Conservation (phyloP, 2,329 filamentous ascomycete species). For the Penicillium corylophilum region DNA sequence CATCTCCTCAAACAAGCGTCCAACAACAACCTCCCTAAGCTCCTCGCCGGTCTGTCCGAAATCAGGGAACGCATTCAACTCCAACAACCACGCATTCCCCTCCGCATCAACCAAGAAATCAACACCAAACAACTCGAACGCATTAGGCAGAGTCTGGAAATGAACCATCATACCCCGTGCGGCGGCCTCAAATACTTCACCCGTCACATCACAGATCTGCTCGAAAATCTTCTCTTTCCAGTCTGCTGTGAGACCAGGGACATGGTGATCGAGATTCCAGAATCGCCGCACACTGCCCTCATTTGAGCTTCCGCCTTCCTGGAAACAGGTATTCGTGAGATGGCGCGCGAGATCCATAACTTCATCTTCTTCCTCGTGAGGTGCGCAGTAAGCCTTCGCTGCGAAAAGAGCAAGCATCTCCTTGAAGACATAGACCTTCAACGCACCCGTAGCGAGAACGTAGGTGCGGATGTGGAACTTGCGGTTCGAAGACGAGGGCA, state of each 20-base stretch:
- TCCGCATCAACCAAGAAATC: constrained; percentile 78
- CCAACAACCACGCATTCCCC: constrained; percentile 71
- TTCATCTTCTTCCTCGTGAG: constrained; percentile 47
- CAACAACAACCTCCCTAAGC: constrained; percentile 65
- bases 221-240: constrained; percentile 65
- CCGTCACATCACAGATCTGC: constrained; percentile 73
- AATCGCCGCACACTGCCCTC: constrained; percentile 71
- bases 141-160: constrained; percentile 85
- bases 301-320: constrained; percentile 55
- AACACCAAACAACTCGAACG: constrained; percentile 87
- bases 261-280: constrained; percentile 61
- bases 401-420: constrained; percentile 95
- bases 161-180: constrained; percentile 80
- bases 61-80: constrained; percentile 95
- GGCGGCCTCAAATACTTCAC: constrained; percentile 81
- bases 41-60: constrained; percentile 86
- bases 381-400: constrained; percentile 67
- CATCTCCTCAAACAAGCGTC: constrained; percentile 72
- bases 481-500: constrained; percentile 60
- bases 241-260: constrained; percentile 29
- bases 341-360: constrained; percentile 66
- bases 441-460: constrained; percentile 73
- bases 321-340: constrained; percentile 93
- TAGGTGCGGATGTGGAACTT: constrained; percentile 98
- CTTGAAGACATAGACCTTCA: constrained; percentile 82